Evolutionary conservation across 2,329 filamentous ascomycete genomes (phyloP).

Genomic region (Xylariaceae sp.): DNA sequence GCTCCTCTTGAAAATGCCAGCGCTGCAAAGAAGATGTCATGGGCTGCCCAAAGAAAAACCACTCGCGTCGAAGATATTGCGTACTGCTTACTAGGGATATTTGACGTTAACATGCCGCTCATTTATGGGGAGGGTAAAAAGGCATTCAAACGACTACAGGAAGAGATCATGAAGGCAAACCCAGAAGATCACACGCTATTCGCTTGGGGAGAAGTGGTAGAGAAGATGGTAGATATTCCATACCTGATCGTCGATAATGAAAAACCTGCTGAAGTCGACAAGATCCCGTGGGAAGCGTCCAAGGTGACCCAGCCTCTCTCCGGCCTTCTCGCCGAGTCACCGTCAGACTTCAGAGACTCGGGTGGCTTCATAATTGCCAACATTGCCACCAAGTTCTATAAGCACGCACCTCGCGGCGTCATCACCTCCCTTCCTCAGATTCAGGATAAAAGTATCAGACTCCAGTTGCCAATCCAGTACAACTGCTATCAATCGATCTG

Average conservation of each 20-base stretch:
- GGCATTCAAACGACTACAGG: constrained; percentile 36
- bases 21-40: constrained; percentile 35
- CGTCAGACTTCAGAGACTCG: constrained; percentile 11
- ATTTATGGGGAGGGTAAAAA: constrained; percentile 39
- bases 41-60: constrained; percentile 35
- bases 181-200: constrained; percentile 35
- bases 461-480: constrained; percentile 4
- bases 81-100: constrained; percentile 39
- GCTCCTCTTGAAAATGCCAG: constrained; percentile 22
- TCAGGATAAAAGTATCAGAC: constrained; percentile 7
- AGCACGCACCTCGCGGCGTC: constrained; percentile 5
- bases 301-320: constrained; percentile 1
- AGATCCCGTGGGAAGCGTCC: constrained; percentile 10
- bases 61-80: constrained; percentile 36
- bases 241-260: not conserved
- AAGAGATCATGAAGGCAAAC: constrained; percentile 32
- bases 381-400: constrained; percentile 11
- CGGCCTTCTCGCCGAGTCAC: constrained; percentile 13
- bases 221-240: constrained; percentile 2
- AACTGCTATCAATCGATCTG: not conserved
- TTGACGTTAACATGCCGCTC: constrained; percentile 39
- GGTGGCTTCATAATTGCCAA: constrained; percentile 2
- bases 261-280: not conserved
- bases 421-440: constrained; percentile 10
- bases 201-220: constrained; percentile 27